Conservation (phyloP, 805 yeast species). For the Lipomyces yamanashiensis region DNA sequence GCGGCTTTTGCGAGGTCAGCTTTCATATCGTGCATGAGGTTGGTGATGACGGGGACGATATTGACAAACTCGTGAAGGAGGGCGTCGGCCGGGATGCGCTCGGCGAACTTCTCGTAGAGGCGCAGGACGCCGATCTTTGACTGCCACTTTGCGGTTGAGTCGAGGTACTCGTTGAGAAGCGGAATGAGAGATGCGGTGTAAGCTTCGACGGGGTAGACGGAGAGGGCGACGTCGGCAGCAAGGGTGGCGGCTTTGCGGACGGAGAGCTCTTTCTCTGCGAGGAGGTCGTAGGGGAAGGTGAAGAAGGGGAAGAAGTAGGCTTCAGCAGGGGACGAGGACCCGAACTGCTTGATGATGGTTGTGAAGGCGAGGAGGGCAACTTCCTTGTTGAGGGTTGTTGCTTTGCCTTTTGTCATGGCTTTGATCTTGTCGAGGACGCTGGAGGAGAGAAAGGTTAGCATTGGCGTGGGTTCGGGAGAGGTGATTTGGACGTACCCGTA, state of each 20-base stretch:
- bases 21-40: slow-evolving; percentile 91
- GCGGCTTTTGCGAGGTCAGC: slow-evolving; percentile 94
- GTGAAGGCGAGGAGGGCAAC: slow-evolving; percentile 67
- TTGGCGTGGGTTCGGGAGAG: not conserved
- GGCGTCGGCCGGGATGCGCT: slow-evolving; percentile 81
- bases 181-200: slow-evolving; percentile 72
- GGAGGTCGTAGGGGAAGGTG: slow-evolving; percentile 66
- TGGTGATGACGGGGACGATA: slow-evolving; percentile 83
- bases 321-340: slow-evolving; percentile 59
- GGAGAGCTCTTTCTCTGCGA: slow-evolving; percentile 84
- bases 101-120: slow-evolving; percentile 71
- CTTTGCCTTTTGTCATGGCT: slow-evolving; percentile 74
- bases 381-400: slow-evolving; percentile 75
- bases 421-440: slow-evolving; percentile 62
- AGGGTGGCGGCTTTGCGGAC: slow-evolving; percentile 86
- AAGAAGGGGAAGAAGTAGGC: slow-evolving; percentile 60
- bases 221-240: slow-evolving; percentile 71
- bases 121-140: slow-evolving; percentile 65
- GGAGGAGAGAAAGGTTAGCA: not conserved
- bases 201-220: slow-evolving; percentile 76
- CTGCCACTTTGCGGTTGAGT: slow-evolving; percentile 91
- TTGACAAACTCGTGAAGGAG: slow-evolving; percentile 79
- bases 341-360: slow-evolving; percentile 62
- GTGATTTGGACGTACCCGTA: slow-evolving; percentile 19
- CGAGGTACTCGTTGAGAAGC: slow-evolving; percentile 63